Evolutionary conservation across 495 filamentous ascomycete species (phyloP), one percentile per base, ranked within the genome.

Genomic region (Tuber magnatum): DNA sequence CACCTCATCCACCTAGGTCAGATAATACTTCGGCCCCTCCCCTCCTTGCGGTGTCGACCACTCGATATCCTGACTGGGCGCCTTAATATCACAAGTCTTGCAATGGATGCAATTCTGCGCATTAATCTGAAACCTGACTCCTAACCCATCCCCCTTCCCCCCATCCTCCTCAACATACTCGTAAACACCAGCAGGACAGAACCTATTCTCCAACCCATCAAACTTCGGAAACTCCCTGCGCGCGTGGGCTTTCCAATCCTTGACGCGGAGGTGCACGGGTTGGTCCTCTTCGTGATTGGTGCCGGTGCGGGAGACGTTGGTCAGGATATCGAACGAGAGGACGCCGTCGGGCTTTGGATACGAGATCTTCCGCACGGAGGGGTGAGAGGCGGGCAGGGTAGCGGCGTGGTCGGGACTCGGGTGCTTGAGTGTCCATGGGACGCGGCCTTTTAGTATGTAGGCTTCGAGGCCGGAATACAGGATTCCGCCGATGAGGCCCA

Each of bases 241-340:
- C 12, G 91, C 91, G 84, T 99, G 96, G 83, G 89, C 88, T 65
- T 97, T 92, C 94, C 94, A 97, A 83, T 98, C 94, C 84, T 90
- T 87, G 75, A 99, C 96, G 85, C 94, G 92, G 78, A 99, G 85
- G 83, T 99, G 95, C 69, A 96, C 93, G 0, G 95, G 95, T 85
- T 99, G 94, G 84, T 99, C 95, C 84, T 99, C 95, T 84, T 98
- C 96, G 83, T 99, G 95, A 84, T 98, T 99, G 56, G 95, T 99
- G 2, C 95, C 96, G 2, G 94, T 98, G 70, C 96, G 88, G 76
- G 90, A 94, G 9, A 99, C 95, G 77, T 90, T 93, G 6, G 95
- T 99, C 81, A 99, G 83, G 74, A 99, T 97, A 81, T 99, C 95
- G 81, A 99, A 99, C 71, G 88, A 91, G 82, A 98, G 89, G 84